phyloP scores from a whole-genome alignment of 345 rosid genomes.

The Salix exigua region DNA sequence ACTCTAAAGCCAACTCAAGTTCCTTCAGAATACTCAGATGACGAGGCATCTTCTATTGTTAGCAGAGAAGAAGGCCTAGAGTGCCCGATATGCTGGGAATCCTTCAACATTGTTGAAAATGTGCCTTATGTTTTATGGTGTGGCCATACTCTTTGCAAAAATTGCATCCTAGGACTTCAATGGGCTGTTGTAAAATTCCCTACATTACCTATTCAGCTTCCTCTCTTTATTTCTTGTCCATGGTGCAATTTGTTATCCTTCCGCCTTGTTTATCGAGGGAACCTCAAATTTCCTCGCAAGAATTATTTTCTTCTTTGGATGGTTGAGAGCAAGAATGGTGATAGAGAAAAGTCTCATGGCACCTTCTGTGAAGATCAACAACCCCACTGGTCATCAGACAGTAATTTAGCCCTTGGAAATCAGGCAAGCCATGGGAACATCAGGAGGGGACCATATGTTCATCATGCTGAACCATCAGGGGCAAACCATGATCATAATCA shows the following conservation, averaged over 20 bases:
- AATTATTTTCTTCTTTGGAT: constrained; percentile 94
- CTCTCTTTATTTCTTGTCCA: constrained; percentile 92
- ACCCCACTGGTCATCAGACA: constrained; percentile 21
- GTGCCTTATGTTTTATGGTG: constrained; percentile 96
- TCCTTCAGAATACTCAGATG: constrained; percentile 67
- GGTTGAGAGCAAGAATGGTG: constrained; percentile 90
- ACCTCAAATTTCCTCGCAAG: constrained; percentile 77
- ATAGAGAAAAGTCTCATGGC: constrained; percentile 43
- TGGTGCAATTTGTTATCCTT: constrained; percentile 92
- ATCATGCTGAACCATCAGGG: constrained; percentile 30
- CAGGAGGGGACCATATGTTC: constrained; percentile 25
- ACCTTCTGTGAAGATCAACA: constrained; percentile 31
- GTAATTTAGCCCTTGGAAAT: constrained; percentile 22
- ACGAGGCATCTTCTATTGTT: constrained; percentile 51
- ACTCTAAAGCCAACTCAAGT: constrained; percentile 28
- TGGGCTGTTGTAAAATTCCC: constrained; percentile 86
- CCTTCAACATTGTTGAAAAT: constrained; percentile 87
- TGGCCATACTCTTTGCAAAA: constrained; percentile 90
- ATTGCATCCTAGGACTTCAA: constrained; percentile 82
- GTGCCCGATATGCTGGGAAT: constrained; percentile 92
- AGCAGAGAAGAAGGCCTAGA: constrained; percentile 74
- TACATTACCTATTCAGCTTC: constrained; percentile 78
- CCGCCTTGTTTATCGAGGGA: constrained; percentile 71
- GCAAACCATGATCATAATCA: constrained; percentile 40
- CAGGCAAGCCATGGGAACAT: constrained; percentile 26